Evolutionary conservation across 768 basidiomycete genomes (phyloP), one percentile per base, ranked within the genome.

Genomic region (Chalciporus piperatus): DNA sequence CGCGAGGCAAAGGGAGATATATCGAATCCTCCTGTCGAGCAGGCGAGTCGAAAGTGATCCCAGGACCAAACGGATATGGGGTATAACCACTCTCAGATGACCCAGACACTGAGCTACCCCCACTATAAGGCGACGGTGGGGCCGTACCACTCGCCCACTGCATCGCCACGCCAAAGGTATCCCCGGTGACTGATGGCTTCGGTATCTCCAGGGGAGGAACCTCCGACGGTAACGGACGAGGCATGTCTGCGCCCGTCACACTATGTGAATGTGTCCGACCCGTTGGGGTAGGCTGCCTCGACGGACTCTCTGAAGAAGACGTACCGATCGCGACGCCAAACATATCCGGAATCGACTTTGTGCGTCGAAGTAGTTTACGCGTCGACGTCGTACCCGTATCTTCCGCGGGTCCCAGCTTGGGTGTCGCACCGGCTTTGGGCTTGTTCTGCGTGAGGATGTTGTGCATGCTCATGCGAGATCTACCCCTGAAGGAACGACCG

Each of bases 211-310:
- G 50, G 22, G 68, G 56, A 28, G 67, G 59, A 8, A 54, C 3
- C n/a, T 55, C 54, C 3, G 64, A 50, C 12, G 66, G 38, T 1
- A 69, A 59, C 3, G 66, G 69, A 11, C 79, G 78, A 19, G 80
- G 77, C 41, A 81, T 71, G 51, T 91, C 87, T 12, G 79, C 82
- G 2, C 81, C 81, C 1, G 87, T 90, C 16, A 91, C 87, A 66
- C 87, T 89, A 56, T 88, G 84, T 3, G 89, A 89, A 59, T 91
- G 89, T 3, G 76, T 80, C 22, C 87, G 81, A 37, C 83, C 85
- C 1, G 71, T 66, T 4, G 68, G 58, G 0, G 66, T 59, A 19
- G 68, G 69, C 54, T 60, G 66, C 46, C 56, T 63, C 43, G 49
- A 70, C 33, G 56, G 57, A 20, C 59, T 62, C 71, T 52, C 70